These are phyloP conservation scores for Insectozyma bohioensis DNA, from an alignment of 1,139 yeast species.

Conservation along the genomic window DNA sequence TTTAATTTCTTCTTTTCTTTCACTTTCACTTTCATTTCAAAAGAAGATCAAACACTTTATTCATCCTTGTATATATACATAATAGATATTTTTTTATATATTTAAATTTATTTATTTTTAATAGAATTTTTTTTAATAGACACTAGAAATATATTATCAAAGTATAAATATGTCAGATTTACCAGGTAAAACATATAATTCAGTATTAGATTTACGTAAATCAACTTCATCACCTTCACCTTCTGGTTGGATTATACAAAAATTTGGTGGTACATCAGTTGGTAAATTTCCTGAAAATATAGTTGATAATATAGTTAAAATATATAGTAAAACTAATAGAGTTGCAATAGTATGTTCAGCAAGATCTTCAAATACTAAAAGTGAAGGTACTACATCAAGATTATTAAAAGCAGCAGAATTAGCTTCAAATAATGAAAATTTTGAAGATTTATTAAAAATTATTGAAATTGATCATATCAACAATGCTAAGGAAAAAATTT, in stretches of 20 bases:
- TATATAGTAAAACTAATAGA: conserved; percentile 55
- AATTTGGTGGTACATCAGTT: conserved; percentile 97
- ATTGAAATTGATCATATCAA: conserved; percentile 75
- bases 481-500: conserved; percentile 64
- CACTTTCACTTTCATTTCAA: too few species aligned
- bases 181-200: conserved; percentile 33
- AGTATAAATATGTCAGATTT: conserved; percentile 11
- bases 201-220: conserved; percentile 39
- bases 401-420: conserved; percentile 77
- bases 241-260: conserved; percentile 82
- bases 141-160: too few species aligned
- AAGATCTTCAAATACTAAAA: conserved; percentile 83
- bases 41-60: too few species aligned
- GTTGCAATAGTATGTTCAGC: conserved; percentile 99
- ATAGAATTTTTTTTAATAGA: too few species aligned
- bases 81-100: too few species aligned
- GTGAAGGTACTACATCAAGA: conserved; percentile 93
- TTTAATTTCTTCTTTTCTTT: too few species aligned
- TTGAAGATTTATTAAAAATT: conserved; percentile 50
- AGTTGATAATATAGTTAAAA: conserved; percentile 78
- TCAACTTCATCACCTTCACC: conserved; percentile 16
- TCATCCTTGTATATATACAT: too few species aligned
- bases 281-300: conserved; percentile 89
- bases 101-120: too few species aligned
- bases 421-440: conserved; percentile 61